Conservation (phyloP, 108 stramenopile species). For the Poteriospumella lacustris region DNA sequence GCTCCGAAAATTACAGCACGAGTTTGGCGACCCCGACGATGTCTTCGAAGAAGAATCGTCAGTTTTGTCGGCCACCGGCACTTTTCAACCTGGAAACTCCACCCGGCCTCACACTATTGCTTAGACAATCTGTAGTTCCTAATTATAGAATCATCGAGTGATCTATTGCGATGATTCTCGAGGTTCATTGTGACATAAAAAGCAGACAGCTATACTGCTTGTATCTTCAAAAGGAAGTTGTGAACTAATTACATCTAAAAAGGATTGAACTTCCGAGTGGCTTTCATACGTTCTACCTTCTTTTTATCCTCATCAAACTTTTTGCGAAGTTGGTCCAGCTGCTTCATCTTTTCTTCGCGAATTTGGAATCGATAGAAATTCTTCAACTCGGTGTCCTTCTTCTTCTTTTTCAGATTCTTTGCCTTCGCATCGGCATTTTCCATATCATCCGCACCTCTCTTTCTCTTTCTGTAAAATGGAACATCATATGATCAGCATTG, state of each 20-base stretch:
- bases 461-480: neutral
- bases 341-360: neutral
- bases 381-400: neutral
- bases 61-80: no score
- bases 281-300: conserved; percentile 8
- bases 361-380: conserved; percentile 21
- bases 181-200: no score
- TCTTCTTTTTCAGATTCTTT: neutral
- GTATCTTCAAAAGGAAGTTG: no score
- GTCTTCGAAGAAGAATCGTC: neutral
- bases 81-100: no score
- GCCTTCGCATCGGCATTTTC: neutral
- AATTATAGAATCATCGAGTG: no score
- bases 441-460: neutral
- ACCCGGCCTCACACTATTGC: no score
- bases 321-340: neutral
- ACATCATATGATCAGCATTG: neutral
- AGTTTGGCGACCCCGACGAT: neutral
- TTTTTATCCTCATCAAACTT: neutral
- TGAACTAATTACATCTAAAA: no score
- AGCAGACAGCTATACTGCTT: no score
- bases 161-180: no score
- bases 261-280: neutral
- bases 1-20: neutral
- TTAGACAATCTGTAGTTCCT: no score